These are phyloP conservation scores for Triadica sebifera DNA, from an alignment of 345 rosid genomes.

Conservation along the genomic window DNA sequence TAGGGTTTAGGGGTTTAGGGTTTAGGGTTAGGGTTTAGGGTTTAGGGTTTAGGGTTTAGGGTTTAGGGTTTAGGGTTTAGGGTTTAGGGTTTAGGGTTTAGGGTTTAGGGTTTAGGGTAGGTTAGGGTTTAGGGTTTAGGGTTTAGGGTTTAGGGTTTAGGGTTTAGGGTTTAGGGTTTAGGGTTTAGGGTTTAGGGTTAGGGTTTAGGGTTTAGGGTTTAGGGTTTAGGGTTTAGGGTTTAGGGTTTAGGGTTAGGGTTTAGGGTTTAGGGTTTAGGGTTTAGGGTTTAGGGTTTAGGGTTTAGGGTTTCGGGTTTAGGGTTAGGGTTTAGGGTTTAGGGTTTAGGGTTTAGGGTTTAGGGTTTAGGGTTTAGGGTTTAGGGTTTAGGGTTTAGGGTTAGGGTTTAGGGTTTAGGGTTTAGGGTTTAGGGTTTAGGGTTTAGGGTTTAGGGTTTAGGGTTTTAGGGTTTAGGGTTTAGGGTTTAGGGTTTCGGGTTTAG, in stretches of 20 bases:
- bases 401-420: conserved; percentile 1
- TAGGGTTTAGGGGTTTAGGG: conserved; percentile 16
- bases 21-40: conserved; percentile 29
- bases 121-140: conserved; percentile 22
- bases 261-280: conserved; percentile 22
- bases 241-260: conserved; percentile 28
- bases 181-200: conserved; percentile 16
- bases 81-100: conserved; percentile 31
- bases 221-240: conserved; percentile 29
- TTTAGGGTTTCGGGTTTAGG: conserved; percentile 26
- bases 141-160: conserved; percentile 22
- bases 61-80: conserved; percentile 27
- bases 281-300: conserved; percentile 27
- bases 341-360: conserved; percentile 7
- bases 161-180: conserved; percentile 16
- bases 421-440: conserved; percentile 5
- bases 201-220: conserved; percentile 25
- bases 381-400: conserved; percentile 13
- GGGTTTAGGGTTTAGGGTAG: conserved; percentile 32
- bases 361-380: conserved; percentile 3
- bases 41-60: conserved; percentile 26
- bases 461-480: conserved; percentile 20
- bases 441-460: conserved; percentile 7
- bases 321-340: conserved; percentile 4
- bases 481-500: conserved; percentile 18